These are phyloP conservation scores for Pseudogymnoascus sp. DNA, from an alignment of 2,329 filamentous ascomycete genomes.

Conservation along the genomic window DNA sequence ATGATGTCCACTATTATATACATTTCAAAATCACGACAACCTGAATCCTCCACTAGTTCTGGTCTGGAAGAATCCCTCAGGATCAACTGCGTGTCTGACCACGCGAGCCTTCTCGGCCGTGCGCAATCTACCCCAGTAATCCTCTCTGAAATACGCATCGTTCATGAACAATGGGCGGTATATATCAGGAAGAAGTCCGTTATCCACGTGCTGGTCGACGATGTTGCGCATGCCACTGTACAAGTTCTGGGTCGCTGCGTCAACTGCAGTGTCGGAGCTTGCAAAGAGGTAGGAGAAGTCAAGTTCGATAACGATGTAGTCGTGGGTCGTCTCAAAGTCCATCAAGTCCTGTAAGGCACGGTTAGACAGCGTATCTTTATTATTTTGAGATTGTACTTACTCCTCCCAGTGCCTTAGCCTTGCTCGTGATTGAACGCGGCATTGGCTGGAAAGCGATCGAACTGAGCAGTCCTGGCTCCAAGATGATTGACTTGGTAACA, in stretches of 20 bases:
- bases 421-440: constrained; percentile 21
- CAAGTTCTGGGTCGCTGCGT: constrained; percentile 1
- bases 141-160: constrained; percentile 22
- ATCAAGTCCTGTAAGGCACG: constrained; percentile 18
- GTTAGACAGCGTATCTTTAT: background rate
- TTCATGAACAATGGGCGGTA: constrained; percentile 31
- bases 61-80: constrained; percentile 21
- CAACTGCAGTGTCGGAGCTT: background rate
- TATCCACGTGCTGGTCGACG: background rate
- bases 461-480: constrained; percentile 16
- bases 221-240: constrained; percentile 6
- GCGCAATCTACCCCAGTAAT: constrained; percentile 14
- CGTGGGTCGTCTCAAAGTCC: constrained; percentile 19
- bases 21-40: constrained; percentile 16
- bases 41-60: constrained; percentile 23
- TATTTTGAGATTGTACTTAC: background rate
- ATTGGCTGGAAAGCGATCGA: constrained; percentile 29
- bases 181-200: constrained; percentile 5
- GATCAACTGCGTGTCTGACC: constrained; percentile 25
- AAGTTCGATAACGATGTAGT: constrained; percentile 28
- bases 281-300: constrained; percentile 19
- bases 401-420: constrained; percentile 14
- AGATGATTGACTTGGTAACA: constrained; percentile 20
- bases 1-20: background rate
- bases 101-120: constrained; percentile 5